Conservation (phyloP, 192 early-diverging fungal species). For the Allomyces macrogynus region DNA sequence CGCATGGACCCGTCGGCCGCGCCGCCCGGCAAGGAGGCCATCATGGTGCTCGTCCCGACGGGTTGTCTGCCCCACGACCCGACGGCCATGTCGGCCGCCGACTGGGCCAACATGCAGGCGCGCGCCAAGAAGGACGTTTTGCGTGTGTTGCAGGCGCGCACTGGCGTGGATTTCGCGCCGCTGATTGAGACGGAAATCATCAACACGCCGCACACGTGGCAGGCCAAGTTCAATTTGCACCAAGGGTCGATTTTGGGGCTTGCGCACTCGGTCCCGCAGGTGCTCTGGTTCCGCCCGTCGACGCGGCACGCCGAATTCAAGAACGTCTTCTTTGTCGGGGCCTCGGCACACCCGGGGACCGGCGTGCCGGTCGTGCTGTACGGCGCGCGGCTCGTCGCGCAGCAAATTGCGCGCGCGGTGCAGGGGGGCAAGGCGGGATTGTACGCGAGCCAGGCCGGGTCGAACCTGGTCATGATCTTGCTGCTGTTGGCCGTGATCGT, state of each 20-base stretch:
- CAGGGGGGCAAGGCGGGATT: not conserved
- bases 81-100: not conserved
- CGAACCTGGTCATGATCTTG: too few relatives aligned
- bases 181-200: constrained; percentile 23
- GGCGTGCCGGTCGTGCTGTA: constrained; percentile 37
- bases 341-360: constrained; percentile 37
- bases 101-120: constrained; percentile 6
- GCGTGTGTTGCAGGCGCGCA: constrained; percentile 11
- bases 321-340: constrained; percentile 39
- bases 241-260: constrained; percentile 32
- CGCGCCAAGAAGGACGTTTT: constrained; percentile 20
- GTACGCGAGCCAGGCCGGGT: too few relatives aligned
- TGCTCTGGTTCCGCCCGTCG: constrained; percentile 25
- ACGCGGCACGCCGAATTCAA: constrained; percentile 23
- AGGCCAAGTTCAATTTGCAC: constrained; percentile 31
- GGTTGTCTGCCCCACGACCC: constrained; percentile 16
- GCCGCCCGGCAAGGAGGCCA: constrained; percentile 18
- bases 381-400: constrained; percentile 22
- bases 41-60: constrained; percentile 31
- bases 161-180: constrained; percentile 16
- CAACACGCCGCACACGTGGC: constrained; percentile 26
- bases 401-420: constrained; percentile 11
- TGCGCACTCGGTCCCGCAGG: constrained; percentile 26
- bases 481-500: too few relatives aligned
- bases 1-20: constrained; percentile 26